Percentiles rank a stretch among this genome's conserved stretches.
Evolutionary conservation across 768 basidiomycete species (phyloP).

Genomic region (Lactifluus hygrophoroides): DNA sequence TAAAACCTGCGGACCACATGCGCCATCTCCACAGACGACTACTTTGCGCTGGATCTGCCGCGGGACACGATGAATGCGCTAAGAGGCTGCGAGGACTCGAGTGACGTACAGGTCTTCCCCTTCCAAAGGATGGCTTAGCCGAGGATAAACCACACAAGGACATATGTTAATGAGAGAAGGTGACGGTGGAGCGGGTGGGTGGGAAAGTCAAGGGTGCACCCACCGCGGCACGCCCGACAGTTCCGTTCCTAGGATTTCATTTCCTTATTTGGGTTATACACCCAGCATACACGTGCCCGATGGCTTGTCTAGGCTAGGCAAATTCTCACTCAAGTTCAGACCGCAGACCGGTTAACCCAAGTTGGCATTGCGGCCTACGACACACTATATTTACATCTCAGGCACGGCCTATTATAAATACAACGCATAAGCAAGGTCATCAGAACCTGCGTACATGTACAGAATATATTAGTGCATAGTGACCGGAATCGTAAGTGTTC

Average conservation of each 20-base stretch:
- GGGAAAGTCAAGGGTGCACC: constrained; percentile 4
- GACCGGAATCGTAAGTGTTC: not conserved
- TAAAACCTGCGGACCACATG: constrained; percentile 58
- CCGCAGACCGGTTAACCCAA: too few species aligned
- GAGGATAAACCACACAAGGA: constrained; percentile 12
- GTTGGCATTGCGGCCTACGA: too few species aligned
- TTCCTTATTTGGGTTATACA: constrained; percentile 1
- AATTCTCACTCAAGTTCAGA: too few species aligned
- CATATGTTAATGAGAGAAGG: not conserved
- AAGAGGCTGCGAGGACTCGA: not conserved
- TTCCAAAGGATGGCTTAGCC: constrained; percentile 6
- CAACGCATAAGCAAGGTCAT: not conserved
- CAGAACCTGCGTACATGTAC: not conserved
- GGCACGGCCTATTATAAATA: not conserved
- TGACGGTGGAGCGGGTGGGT: not conserved
- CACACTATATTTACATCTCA: too few species aligned
- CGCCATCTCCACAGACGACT: constrained; percentile 95
- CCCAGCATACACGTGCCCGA: too few species aligned
- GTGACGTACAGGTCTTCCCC: constrained; percentile 9
- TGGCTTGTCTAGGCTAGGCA: too few species aligned
- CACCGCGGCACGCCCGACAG: not conserved
- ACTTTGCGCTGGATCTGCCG: constrained; percentile 49
- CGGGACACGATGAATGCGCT: not conserved
- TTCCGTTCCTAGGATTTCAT: not conserved
- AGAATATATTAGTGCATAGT: not conserved